These are phyloP conservation scores for Iberis pinnata DNA, from an alignment of 345 rosid genomes.

Conservation along the genomic window DNA sequence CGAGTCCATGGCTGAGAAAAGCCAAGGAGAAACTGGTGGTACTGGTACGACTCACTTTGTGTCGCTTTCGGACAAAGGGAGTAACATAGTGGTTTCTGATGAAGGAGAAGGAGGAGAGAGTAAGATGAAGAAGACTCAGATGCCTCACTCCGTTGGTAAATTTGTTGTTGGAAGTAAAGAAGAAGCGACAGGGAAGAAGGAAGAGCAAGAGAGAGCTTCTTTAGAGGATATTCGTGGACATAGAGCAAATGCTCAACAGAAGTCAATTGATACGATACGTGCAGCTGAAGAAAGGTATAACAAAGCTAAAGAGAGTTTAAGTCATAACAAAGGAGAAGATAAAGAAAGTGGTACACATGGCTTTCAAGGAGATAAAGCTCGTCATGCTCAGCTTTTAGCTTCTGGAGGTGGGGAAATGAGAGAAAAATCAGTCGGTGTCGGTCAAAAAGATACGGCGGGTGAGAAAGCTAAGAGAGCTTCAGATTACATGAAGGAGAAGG, in stretches of 20 bases:
- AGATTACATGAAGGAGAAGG: conserved; percentile 39
- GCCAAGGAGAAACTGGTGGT: conserved; percentile 22
- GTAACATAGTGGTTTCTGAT: conserved; percentile 15
- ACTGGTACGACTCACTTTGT: conserved; percentile 24
- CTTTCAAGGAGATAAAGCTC: conserved; percentile 14
- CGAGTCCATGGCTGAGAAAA: conserved; percentile 37
- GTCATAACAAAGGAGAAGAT: conserved; percentile 15
- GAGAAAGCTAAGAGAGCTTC: too few relatives aligned
- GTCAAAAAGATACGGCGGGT: conserved; percentile 18
- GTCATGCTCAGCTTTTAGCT: conserved; percentile 13
- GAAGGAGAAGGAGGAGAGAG: conserved; percentile 16
- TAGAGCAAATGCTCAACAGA: conserved; percentile 51
- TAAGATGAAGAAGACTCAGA: conserved; percentile 22
- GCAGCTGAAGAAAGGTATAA: conserved; percentile 50
- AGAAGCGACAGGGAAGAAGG: background rate
- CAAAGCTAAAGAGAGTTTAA: conserved; percentile 34
- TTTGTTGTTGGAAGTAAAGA: conserved; percentile 19
- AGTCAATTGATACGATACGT: conserved; percentile 35
- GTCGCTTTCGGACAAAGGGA: conserved; percentile 29
- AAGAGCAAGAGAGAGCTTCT: conserved; percentile 25
- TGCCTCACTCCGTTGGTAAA: conserved; percentile 30
- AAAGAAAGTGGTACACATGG: background rate
- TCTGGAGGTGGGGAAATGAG: conserved; percentile 21
- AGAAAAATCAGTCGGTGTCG: background rate
- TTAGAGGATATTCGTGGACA: conserved; percentile 41